Percentiles rank a stretch among this genome's conserved stretches.
Conservation (phyloP, 2,329 filamentous ascomycete genomes). For the Fusarium albidum region DNA sequence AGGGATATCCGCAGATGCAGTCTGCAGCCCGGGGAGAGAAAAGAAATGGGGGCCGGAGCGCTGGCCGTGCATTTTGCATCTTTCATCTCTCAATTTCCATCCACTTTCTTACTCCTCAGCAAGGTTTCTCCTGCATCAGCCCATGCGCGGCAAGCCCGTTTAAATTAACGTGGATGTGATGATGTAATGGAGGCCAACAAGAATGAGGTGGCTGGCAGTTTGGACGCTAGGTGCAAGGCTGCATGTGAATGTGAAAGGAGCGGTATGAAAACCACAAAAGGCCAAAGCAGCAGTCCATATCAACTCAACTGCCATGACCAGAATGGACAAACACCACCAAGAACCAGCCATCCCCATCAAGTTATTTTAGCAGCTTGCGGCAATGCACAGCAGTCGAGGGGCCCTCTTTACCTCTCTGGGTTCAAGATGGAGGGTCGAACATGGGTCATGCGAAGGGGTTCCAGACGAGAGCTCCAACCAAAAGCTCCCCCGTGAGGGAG, state of each 20-base stretch:
- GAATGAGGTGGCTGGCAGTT: slow-evolving; percentile 15
- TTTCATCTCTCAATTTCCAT: too few relatives aligned
- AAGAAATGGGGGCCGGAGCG: too few relatives aligned
- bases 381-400: slow-evolving; percentile 14
- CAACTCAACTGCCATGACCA: slow-evolving; percentile 1
- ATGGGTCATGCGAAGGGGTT: neutral
- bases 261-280: slow-evolving; percentile 1
- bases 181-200: neutral
- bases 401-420: slow-evolving; percentile 5
- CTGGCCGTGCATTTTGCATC: too few relatives aligned
- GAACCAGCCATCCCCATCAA: slow-evolving; percentile 1
- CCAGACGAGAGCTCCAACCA: too few relatives aligned
- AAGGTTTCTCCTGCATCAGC: too few relatives aligned
- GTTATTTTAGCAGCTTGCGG: slow-evolving; percentile 13
- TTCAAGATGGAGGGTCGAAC: slow-evolving; percentile 5
- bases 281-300: neutral
- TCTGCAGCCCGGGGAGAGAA: too few relatives aligned
- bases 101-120: too few relatives aligned
- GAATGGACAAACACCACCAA: slow-evolving; percentile 1
- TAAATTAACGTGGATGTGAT: neutral
- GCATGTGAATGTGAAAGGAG: slow-evolving; percentile 16
- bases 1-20: too few relatives aligned
- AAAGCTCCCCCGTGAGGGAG: neutral
- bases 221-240: slow-evolving; percentile 7
- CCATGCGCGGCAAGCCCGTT: too few relatives aligned